Percentiles rank a stretch among this genome's conserved stretches.
Evolutionary conservation across 2,329 filamentous ascomycete genomes (phyloP).

Genomic region (Aspergillus tanneri): DNA sequence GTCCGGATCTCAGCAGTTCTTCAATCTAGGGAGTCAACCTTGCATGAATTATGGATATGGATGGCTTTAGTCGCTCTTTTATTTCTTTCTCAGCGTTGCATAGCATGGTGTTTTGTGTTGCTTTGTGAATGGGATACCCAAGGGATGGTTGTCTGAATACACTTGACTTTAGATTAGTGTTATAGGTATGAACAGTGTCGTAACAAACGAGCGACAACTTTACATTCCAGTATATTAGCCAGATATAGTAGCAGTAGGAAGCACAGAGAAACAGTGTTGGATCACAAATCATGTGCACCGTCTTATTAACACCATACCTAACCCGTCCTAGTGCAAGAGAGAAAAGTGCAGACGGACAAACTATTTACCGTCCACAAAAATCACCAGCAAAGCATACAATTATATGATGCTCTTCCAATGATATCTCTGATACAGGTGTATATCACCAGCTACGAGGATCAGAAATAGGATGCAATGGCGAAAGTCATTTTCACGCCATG

Average conservation of each 20-base stretch:
- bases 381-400: conserved; percentile 13
- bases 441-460: background rate
- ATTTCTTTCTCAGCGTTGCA: conserved; percentile 25
- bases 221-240: background rate
- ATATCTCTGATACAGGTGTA: background rate
- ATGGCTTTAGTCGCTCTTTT: conserved; percentile 30
- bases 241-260: background rate
- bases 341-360: conserved; percentile 17
- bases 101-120: conserved; percentile 36
- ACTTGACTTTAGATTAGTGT: conserved; percentile 12
- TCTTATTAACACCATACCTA: too few relatives aligned
- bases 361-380: conserved; percentile 21
- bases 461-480: conserved; percentile 35
- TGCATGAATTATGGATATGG: conserved; percentile 38
- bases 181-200: conserved; percentile 13
- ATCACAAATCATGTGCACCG: too few relatives aligned
- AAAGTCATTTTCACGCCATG: conserved; percentile 45
- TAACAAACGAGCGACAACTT: conserved; percentile 5
- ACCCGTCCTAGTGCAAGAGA: background rate
- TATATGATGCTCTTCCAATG: background rate
- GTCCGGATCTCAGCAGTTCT: conserved; percentile 26
- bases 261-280: too few relatives aligned
- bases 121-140: conserved; percentile 30
- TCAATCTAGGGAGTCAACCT: conserved; percentile 27
- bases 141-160: conserved; percentile 18